Conservation (phyloP, 2,329 filamentous ascomycete species). For the Alternaria panax region DNA sequence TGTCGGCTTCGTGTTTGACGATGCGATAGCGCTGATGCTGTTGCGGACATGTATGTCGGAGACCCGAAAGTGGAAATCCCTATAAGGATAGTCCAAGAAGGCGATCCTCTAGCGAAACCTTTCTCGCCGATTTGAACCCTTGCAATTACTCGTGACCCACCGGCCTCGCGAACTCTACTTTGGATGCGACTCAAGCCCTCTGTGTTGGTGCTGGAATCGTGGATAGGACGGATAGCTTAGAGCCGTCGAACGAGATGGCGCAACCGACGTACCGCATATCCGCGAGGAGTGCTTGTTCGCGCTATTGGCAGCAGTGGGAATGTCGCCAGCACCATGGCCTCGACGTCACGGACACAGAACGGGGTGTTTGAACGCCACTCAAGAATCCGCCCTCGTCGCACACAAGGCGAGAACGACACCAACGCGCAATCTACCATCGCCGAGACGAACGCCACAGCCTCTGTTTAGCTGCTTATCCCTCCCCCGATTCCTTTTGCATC, state of each 20-base stretch:
- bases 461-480: not conserved
- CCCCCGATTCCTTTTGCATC: not conserved
- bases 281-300: not conserved
- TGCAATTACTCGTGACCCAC: slow-evolving; percentile 10
- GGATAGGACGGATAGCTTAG: not conserved
- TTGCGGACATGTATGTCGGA: slow-evolving; percentile 15
- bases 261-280: not conserved
- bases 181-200: not conserved
- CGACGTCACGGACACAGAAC: not conserved
- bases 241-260: not conserved
- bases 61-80: slow-evolving; percentile 7
- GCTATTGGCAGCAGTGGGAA: not conserved
- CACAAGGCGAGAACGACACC: slow-evolving; percentile 1
- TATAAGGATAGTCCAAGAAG: slow-evolving; percentile 4
- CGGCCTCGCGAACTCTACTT: not conserved
- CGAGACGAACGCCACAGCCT: not conserved
- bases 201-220: not conserved
- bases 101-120: slow-evolving; percentile 15
- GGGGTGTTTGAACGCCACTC: not conserved
- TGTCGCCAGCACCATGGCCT: not conserved
- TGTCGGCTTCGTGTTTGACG: not conserved
- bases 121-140: slow-evolving; percentile 8
- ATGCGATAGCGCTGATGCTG: slow-evolving; percentile 1
- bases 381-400: not conserved
- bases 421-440: not conserved